Evolutionary conservation across 768 basidiomycete genomes (phyloP), one percentile per base, ranked within the genome.

Genomic region (Erythrobasidium yunnanense): DNA sequence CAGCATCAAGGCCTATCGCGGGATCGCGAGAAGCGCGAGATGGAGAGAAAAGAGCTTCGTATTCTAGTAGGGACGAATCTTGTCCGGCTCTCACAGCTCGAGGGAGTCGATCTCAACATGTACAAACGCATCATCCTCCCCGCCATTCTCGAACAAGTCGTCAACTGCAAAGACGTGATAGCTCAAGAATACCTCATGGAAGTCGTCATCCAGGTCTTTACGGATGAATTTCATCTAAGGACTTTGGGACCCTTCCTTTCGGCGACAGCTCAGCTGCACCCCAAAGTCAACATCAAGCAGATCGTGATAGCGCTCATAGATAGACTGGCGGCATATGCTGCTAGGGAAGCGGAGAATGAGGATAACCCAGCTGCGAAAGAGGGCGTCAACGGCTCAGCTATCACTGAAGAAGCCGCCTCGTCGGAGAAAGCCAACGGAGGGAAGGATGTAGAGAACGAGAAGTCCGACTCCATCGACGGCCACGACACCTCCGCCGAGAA

Each of bases 161-260:
- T 97, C 67, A 93, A 87, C 73, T 97, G 95, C 78, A 93, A 95
- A 76, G 95, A 99, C 74, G 87, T 92, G 49, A 97, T 97, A 67
- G 95, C 95, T 0, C 95, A 99, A 76, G 95, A 97, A 75, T 99
- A 99, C 76, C 77, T 97, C 50, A 97, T 97, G 95, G 95, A 99
- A 76, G 95, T 97, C 8, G 91, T 99, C 68, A 99, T 99, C 32
- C 70, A 90, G 88, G 93, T 99, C 18, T 97, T 97, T 77, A 90
- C 93, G 11, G 92, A 97, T 76, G 93, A 97, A 75, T 97, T 97
- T 78, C 95, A 99, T 73, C 82, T 99, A 0, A 88, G 93, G 73
- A 85, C 90, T 0, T 84, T 97, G n/a, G 88, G 88, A 0, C 90
- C 90, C 0, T 97, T 99, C 83, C 83, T 97, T 25, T 87, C 88